Evolutionary conservation across 2,329 filamentous ascomycete species (phyloP).

Genomic region (Coniochaeta ligniaria): DNA sequence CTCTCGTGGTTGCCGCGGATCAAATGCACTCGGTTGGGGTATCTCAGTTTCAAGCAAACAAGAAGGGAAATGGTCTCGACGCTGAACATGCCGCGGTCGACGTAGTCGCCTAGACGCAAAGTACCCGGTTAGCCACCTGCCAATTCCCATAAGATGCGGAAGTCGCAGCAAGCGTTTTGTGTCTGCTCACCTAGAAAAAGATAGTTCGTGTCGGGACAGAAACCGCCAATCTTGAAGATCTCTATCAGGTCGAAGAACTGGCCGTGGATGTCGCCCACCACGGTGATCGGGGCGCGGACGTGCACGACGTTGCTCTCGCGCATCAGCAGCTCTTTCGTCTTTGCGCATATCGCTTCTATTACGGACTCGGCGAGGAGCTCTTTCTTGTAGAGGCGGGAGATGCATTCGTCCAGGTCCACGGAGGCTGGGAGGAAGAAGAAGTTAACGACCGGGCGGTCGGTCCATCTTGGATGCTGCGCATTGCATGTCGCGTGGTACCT

Average conservation of each 20-base stretch:
- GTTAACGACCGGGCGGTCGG: constrained; percentile 5
- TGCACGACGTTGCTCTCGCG: constrained; percentile 99
- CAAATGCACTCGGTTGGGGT: constrained; percentile 89
- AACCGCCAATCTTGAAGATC: constrained; percentile 97
- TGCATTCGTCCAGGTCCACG: constrained; percentile 98
- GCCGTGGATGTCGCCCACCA: constrained; percentile 96
- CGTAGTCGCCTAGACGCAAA: constrained; percentile 70
- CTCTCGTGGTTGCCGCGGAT: constrained; percentile 98
- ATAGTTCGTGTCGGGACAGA: constrained; percentile 97
- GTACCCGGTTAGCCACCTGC: constrained; percentile 4
- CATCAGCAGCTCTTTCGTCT: constrained; percentile 98
- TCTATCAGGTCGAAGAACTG: constrained; percentile 99
- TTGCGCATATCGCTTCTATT: constrained; percentile 98
- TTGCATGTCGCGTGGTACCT: constrained; percentile 10
- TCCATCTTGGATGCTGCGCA: background rate
- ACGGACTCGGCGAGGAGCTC: constrained; percentile 93
- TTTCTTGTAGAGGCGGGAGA: constrained; percentile 92
- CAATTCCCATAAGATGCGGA: background rate
- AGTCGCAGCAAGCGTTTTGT: background rate
- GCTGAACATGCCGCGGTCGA: constrained; percentile 96
- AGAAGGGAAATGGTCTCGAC: constrained; percentile 98
- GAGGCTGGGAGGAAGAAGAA: constrained; percentile 51
- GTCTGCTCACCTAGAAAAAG: constrained; percentile 72
- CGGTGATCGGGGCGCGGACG: constrained; percentile 89
- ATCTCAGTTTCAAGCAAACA: constrained; percentile 93